Conservation (phyloP, 345 rosid species). For the Gossypium raimondii region DNA sequence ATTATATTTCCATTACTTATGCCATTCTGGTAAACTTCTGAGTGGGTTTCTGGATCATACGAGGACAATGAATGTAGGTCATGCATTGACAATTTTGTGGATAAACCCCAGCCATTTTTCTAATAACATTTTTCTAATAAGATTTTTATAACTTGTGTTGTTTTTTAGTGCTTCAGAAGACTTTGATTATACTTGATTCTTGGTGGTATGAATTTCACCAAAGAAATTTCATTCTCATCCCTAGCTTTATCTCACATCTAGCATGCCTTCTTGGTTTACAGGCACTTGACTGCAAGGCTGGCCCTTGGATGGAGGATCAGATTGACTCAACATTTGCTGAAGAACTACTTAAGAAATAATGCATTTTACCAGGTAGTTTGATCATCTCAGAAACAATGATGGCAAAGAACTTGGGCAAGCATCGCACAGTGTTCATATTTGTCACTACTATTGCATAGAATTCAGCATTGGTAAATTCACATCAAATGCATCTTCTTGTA, state of each 20-base stretch:
- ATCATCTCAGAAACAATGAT: slow-evolving; percentile 14
- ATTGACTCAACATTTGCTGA: slow-evolving; percentile 81
- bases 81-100: background rate
- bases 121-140: background rate
- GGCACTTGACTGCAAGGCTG: slow-evolving; percentile 77
- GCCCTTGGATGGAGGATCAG: slow-evolving; percentile 98
- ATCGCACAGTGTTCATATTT: background rate
- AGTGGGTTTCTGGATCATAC: background rate
- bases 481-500: slow-evolving; percentile 23
- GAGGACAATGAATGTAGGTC: background rate
- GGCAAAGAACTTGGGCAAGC: background rate
- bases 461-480: slow-evolving; percentile 8
- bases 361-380: slow-evolving; percentile 84
- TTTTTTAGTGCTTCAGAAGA: background rate
- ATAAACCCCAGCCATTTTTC: background rate
- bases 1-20: slow-evolving; percentile 2
- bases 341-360: slow-evolving; percentile 84
- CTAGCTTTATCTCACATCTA: background rate
- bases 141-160: background rate
- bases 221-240: background rate
- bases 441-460: background rate
- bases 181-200: slow-evolving; percentile 2
- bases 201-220: background rate
- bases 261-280: slow-evolving; percentile 26
- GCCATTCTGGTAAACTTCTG: slow-evolving; percentile 4